Evolutionary conservation across 345 rosid species (phyloP).

Genomic region (Heritiera littoralis): DNA sequence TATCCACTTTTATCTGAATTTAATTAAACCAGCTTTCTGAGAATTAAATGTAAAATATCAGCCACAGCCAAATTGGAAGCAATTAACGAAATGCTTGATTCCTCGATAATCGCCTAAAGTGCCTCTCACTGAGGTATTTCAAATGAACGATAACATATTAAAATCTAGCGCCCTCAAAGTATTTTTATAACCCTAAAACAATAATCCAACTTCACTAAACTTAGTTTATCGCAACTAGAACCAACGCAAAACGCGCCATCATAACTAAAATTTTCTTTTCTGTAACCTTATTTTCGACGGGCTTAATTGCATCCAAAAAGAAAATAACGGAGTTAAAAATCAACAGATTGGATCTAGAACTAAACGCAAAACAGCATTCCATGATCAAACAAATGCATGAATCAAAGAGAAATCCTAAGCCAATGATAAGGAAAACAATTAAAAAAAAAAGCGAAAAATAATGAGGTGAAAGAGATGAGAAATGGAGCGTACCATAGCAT

Average conservation of each 20-base stretch:
- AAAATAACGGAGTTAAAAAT: background rate
- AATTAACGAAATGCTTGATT: background rate
- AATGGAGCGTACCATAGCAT: constrained; percentile 32
- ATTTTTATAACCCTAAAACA: background rate
- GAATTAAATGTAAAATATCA: background rate
- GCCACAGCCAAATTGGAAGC: background rate
- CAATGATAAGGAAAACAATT: background rate
- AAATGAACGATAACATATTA: background rate
- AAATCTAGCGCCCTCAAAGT: background rate
- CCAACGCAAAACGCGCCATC: background rate
- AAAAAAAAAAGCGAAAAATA: background rate
- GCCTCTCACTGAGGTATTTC: background rate
- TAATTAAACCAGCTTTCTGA: background rate
- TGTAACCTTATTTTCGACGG: background rate
- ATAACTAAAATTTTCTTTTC: background rate
- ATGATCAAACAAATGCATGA: constrained; percentile 3
- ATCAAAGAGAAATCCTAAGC: background rate
- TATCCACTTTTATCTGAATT: background rate
- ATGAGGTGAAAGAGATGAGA: background rate
- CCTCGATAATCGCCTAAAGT: background rate
- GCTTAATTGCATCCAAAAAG: constrained; percentile 11
- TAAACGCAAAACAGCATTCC: background rate
- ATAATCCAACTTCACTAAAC: background rate
- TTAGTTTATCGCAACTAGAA: background rate
- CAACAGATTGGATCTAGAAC: constrained; percentile 18